Base-by-base conservation (phyloP, 495 filamentous ascomycete genomes). In the Hypoxylon lienhwacheense region DNA sequence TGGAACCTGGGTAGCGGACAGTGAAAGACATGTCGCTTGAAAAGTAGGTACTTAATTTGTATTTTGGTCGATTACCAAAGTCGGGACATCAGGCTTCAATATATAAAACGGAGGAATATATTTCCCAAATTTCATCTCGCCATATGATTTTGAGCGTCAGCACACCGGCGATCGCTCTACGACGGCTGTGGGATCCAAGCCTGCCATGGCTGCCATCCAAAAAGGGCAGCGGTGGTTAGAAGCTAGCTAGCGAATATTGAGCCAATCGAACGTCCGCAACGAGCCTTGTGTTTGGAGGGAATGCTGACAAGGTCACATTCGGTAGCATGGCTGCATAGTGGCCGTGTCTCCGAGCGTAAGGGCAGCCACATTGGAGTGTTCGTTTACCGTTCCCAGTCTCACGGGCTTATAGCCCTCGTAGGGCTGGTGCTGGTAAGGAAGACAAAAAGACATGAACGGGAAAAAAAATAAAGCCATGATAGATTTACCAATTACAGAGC, bases 251-350 rank as follows among this genome's bases (percentile, higher is more conserved):
- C 28, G 14, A 34, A 33, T 6, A 53, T 14, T 14, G 22, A 20
- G 21, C 58, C 58, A 61, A 55, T 55, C 7, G 41, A 52, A 47
- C 25, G 16, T 5, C 39, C 1, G 31, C 10, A 33, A 47, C 29
- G 41, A 39, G 32, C 7, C 24, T 24, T 55, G 40, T 51, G 46
- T 35, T 37, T n/a, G 25, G 17, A 19, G 26, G 24, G 14, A 26
- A 39, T 33, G 44, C 47, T 46, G 35, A 61, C 31, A 51, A 32
- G 22, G 58, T 61, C 42, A 19, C 47, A 61, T 52, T 48, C 29
- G 31, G 22, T 17, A 32, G 7, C 50, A 36, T 36, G 24, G 50
- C 20, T 46, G 28, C 29, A 46, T 50, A 31, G 35, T 46, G 40
- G 26, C 51, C 51, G 22, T 51, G 45, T 46, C 37, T 54, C 21